phyloP scores from a whole-genome alignment of 148 eudicot genomes.

The Chenopodium berlandieri region DNA sequence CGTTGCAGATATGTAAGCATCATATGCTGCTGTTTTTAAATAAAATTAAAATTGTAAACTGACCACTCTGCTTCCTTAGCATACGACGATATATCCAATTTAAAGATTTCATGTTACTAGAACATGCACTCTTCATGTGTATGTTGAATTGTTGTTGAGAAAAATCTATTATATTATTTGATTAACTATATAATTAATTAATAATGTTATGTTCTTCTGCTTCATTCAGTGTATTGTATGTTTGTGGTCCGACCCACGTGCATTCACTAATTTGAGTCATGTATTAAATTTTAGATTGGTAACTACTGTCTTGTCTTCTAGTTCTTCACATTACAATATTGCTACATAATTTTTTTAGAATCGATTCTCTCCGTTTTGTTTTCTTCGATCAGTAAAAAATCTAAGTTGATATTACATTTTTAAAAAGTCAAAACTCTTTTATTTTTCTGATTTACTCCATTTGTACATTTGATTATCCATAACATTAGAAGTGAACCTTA shows the following conservation, averaged over 20 bases:
- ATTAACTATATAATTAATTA: background rate
- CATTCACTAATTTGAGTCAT: constrained; percentile 12
- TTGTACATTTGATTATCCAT: too few species aligned
- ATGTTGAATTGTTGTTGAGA: background rate
- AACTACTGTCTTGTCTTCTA: constrained; percentile 23
- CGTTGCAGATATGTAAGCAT: background rate
- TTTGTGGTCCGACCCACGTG: constrained; percentile 28
- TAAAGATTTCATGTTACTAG: constrained; percentile 12
- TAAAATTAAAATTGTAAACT: background rate
- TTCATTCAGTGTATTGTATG: constrained; percentile 35
- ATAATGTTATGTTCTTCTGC: constrained; percentile 24
- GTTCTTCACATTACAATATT: background rate
- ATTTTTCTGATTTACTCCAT: too few species aligned
- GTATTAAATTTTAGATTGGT: constrained; percentile 8
- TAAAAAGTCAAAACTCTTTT: too few species aligned
- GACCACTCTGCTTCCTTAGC: constrained; percentile 19
- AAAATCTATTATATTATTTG: background rate
- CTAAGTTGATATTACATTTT: too few species aligned
- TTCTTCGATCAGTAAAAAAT: too few species aligned
- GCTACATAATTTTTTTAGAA: background rate
- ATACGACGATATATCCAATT: constrained; percentile 7
- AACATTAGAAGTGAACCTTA: too few species aligned
- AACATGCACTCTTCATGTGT: constrained; percentile 19
- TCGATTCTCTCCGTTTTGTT: too few species aligned
- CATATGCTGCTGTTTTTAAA: background rate